Base-by-base conservation (phyloP, 495 filamentous ascomycete species). In the Cryomyces minteri region DNA sequence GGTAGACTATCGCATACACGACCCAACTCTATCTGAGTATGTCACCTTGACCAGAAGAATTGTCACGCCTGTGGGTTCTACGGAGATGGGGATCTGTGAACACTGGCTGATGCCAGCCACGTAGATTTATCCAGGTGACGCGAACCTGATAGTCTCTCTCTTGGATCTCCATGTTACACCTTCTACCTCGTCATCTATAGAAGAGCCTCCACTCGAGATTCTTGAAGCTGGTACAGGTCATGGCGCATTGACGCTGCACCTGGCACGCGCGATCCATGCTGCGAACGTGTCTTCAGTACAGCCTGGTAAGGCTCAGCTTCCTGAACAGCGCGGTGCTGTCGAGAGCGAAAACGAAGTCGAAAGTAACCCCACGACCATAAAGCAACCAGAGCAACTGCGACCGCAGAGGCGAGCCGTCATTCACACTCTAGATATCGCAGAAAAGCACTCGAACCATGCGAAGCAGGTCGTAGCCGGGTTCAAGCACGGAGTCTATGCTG, bases 191-290 rank as follows among this genome's bases (percentile, higher is more conserved):
- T 52, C 52, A 18, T 57, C 51, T 12, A 32, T 53, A 45, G 12
- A 43, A n/a, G 43, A 51, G 0, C 40, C 50, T 5, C 62, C 62
- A 6, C 48, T 84, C 0, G 80, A 87, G 53, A 80, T 88, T 34
- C 74, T 88, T 32, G 83, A 88, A 60, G 82, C 81, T 34, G 83
- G 84, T 5, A 88, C 83, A 1, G 83, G 83, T 4, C 78, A 85
- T 64, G 83, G 82, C 41, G 76, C 77, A 9, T 60, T 88, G 41
- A 88, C 82, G 3, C 62, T 88, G 6, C 69, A 82, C 49, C 68
- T 88, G 10, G 73, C 79, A 18, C 71, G 79, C n/a, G 80, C 79
- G 31, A 73, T 87, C 25, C 79, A 85, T 57, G 82, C 75, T 11
- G 80, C 76, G 6, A 87, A 87, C 59, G 34, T 14, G 9, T 14